Evolutionary conservation across 2,329 filamentous ascomycete species (phyloP).

Genomic region (Claviceps citrina): DNA sequence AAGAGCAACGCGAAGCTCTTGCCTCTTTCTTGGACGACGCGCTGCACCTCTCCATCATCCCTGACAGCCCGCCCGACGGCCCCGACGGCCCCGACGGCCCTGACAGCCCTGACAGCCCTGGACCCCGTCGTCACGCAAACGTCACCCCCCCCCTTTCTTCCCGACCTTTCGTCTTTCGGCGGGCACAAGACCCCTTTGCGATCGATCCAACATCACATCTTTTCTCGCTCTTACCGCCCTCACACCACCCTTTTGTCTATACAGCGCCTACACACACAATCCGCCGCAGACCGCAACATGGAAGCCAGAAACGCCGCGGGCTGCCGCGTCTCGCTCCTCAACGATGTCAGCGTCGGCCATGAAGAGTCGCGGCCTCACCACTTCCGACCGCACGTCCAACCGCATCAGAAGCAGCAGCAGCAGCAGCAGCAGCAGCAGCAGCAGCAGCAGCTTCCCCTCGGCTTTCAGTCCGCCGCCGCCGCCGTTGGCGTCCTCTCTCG

Average conservation of each 20-base stretch:
- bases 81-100: no score
- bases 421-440: constrained; percentile 1
- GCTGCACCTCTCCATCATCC: no score
- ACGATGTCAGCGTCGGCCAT: constrained; percentile 28
- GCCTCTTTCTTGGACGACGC: no score
- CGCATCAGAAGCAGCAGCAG: background rate
- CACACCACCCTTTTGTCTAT: no score
- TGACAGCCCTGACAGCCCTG: no score
- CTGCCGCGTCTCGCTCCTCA: constrained; percentile 43
- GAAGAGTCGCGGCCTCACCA: constrained; percentile 10
- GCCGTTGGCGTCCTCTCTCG: constrained; percentile 17
- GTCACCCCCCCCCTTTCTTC: constrained; percentile 1
- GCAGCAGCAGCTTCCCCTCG: constrained; percentile 9
- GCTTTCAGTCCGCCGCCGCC: constrained; percentile 21
- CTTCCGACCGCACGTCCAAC: background rate
- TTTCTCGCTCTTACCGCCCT: no score
- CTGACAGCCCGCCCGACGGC: no score
- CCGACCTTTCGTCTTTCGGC: background rate
- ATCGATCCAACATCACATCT: no score
- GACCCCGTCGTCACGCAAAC: constrained; percentile 5
- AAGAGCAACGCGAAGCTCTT: no score
- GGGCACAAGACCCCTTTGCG: no score
- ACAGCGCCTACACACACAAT: no score
- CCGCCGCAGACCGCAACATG: constrained; percentile 22
- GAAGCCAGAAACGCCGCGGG: constrained; percentile 40